Percentiles rank a stretch among this genome's conserved stretches.
Conservation (phyloP, 306 rosid genomes). For the Clitoria ternatea region DNA sequence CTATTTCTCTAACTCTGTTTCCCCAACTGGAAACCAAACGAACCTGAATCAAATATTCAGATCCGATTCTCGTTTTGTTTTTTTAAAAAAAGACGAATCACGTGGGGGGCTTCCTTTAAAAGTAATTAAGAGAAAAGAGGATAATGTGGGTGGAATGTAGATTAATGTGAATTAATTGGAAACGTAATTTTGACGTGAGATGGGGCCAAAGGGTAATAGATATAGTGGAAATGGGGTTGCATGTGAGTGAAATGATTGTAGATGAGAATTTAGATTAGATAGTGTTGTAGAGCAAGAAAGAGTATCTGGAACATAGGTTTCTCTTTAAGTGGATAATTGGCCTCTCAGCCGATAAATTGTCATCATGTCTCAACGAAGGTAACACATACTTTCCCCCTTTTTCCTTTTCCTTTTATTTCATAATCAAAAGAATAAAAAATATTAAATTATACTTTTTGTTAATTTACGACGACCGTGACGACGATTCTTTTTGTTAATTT, state of each 20-base stretch:
- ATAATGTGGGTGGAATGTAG: neutral
- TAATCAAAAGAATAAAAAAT: neutral
- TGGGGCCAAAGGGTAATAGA: conserved; percentile 14
- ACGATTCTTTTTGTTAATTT: neutral
- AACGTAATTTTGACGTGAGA: conserved; percentile 4
- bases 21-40: too few species aligned
- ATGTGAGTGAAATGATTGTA: conserved; percentile 53
- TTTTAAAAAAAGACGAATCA: too few species aligned
- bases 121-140: too few species aligned
- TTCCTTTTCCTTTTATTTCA: neutral
- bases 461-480: neutral
- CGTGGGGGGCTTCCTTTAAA: too few species aligned
- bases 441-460: neutral
- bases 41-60: too few species aligned
- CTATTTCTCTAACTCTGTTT: too few species aligned
- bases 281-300: conserved; percentile 24
- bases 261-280: conserved; percentile 32
- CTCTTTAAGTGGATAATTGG: conserved; percentile 46
- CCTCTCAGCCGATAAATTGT: conserved; percentile 42
- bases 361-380: conserved; percentile 49
- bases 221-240: conserved; percentile 20
- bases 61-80: too few species aligned
- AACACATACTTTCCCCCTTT: conserved; percentile 24
- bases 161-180: neutral
- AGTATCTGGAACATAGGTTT: conserved; percentile 18